Percentiles rank a stretch among this genome's conserved stretches.
phyloP scores from a whole-genome alignment of 1,139 yeast genomes.

The Kodamaea sp. region DNA sequence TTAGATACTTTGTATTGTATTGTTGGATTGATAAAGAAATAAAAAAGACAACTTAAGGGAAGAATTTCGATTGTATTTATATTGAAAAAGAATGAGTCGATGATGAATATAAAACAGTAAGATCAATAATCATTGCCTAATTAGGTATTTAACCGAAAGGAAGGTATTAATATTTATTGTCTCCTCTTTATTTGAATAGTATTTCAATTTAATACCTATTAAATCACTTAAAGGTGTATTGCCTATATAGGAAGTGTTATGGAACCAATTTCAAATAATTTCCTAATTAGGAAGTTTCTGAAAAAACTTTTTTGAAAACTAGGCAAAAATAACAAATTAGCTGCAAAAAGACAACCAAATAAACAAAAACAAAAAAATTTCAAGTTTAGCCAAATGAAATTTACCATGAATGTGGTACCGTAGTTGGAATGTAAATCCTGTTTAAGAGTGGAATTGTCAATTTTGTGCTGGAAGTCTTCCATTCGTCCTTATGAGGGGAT shows the following conservation, averaged over 20 bases:
- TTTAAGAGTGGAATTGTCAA: no score
- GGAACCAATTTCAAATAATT: slow-evolving; percentile 5
- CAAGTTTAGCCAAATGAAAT: no score
- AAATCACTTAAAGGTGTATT: slow-evolving; percentile 4
- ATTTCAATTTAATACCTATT: no score
- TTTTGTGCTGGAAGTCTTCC: no score
- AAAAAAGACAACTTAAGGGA: background rate
- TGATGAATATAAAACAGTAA: background rate
- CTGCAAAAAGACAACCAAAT: no score
- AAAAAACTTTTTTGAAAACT: background rate
- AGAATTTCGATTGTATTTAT: slow-evolving; percentile 6
- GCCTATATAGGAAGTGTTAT: slow-evolving; percentile 11
- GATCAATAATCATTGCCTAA: background rate
- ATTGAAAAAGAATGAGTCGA: slow-evolving; percentile 4
- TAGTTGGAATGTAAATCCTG: no score
- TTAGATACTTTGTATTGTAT: background rate
- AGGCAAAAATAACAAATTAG: no score
- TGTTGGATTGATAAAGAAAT: slow-evolving; percentile 7
- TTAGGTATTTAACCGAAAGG: background rate
- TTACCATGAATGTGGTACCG: no score
- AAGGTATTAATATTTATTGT: no score
- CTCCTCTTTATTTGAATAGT: no score
- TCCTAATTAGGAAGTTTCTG: slow-evolving; percentile 12
- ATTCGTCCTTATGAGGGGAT: no score
- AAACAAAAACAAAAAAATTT: no score